Evolutionary conservation across 805 yeast genomes (phyloP), one percentile per base, ranked within the genome.

Genomic region (Tetrapisispora phaffii): DNA sequence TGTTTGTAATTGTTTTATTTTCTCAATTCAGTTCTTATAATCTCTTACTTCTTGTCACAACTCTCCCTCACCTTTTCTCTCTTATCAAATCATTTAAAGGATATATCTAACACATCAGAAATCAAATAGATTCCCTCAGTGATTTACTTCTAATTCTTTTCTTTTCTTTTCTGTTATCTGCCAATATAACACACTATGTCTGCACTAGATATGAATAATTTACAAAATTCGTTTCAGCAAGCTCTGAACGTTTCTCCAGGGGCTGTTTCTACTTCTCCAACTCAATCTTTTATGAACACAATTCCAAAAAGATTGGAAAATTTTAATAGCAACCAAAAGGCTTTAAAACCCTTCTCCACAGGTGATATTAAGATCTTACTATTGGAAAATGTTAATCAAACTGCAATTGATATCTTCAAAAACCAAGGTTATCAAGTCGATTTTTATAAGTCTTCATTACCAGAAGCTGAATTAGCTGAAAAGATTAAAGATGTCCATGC

Each of bases 351-450:
- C 19, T 93, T 90, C 65, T 81, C 90, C 53, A 85, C 96, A 45
- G 96, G 93, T 51, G 98, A 93, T 62, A 83, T 90, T 70, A 90
- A 89, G 71, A 85, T 93, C 50, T 72, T 93, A 56, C 69, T 93
- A 52, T 73, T 93, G 51, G 98, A 93, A 70, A 93, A 93, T 60
- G 96, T 93, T 57, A 93, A 93, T 65, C 75, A 77, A 67, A 87
- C 97, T 41, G 98, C 98, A 41, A 77, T 93, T 54, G 79, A 81
- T 43, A 87, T 88, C 51, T 82, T 93, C 69, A 74, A 72, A 49
- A 75, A 74, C 44, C 97, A 93, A 73, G 98, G 98, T 47, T 93
- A 93, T 73, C 97, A 93, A 71, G 95, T 93, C 44, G 98, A 93
- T 65, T 86, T 85, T 68, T 78, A 82, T 73, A 89, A 87, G 73